phyloP scores from a whole-genome alignment of 441 rosid genomes.

The Aleurites moluccanus region DNA sequence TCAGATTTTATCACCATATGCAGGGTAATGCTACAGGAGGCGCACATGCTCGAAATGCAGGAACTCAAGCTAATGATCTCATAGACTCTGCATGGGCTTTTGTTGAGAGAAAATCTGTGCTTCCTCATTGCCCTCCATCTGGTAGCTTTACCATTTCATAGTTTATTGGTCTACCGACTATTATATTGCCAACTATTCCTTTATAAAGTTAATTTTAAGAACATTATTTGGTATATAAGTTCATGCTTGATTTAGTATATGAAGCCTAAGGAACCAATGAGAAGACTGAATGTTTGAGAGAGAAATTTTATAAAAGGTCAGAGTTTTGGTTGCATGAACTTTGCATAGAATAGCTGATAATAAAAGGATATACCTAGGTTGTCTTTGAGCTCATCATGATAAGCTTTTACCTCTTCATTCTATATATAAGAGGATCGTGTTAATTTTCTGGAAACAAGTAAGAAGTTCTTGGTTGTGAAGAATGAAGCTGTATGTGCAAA shows the following conservation, averaged over 20 bases:
- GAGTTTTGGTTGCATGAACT: neutral
- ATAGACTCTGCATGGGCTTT: slow-evolving; percentile 64
- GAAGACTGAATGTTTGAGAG: neutral
- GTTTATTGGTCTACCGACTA: neutral
- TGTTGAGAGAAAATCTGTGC: slow-evolving; percentile 56
- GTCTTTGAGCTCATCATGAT: neutral
- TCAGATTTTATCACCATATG: slow-evolving; percentile 20
- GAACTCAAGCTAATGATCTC: slow-evolving; percentile 53
- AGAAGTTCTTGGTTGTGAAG: neutral
- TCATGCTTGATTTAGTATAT: neutral
- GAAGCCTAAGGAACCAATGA: neutral
- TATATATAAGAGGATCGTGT: neutral
- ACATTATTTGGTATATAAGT: neutral
- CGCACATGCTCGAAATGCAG: slow-evolving; percentile 69
- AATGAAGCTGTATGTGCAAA: too few relatives aligned
- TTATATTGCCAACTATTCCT: neutral
- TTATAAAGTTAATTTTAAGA: neutral
- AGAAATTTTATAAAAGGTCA: neutral
- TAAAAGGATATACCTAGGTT: neutral
- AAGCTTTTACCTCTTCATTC: neutral
- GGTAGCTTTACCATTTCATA: slow-evolving; percentile 40
- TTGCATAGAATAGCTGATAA: neutral
- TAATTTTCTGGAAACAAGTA: neutral
- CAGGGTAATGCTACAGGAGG: slow-evolving; percentile 99
- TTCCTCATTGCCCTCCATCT: slow-evolving; percentile 68